These are phyloP conservation scores for Heliamphora exappendiculata DNA, from an alignment of 148 eudicot species.

Conservation along the genomic window DNA sequence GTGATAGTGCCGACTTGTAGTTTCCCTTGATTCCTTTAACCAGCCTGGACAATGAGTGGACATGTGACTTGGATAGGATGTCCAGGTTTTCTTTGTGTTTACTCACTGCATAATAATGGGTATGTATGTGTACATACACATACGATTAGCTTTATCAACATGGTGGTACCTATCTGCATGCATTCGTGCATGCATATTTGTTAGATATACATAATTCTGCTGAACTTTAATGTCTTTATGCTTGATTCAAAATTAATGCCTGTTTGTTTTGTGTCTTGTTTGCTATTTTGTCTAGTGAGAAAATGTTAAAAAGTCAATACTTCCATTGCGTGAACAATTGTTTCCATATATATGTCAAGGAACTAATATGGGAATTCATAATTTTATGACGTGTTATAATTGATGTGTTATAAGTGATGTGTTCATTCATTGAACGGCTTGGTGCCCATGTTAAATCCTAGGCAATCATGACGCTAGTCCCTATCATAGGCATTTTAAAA, in stretches of 20 bases:
- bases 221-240: not conserved
- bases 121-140: slow-evolving; percentile 21
- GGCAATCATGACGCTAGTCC: not conserved
- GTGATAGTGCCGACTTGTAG: not conserved
- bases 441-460: not conserved
- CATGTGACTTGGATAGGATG: not conserved
- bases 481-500: not conserved
- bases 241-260: not conserved
- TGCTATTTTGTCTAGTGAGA: not conserved
- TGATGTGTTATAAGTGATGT: not conserved
- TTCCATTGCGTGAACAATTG: not conserved
- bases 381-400: not conserved
- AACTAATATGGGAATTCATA: not conserved
- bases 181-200: not conserved
- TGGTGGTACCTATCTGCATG: not conserved
- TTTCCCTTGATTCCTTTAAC: not conserved
- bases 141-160: not conserved
- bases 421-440: not conserved
- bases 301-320: not conserved
- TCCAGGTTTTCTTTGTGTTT: not conserved
- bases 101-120: not conserved
- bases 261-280: not conserved
- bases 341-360: not conserved
- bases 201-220: not conserved
- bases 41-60: not conserved